phyloP scores from a whole-genome alignment of 768 basidiomycete genomes.

The Gloeostereum incarnatum region DNA sequence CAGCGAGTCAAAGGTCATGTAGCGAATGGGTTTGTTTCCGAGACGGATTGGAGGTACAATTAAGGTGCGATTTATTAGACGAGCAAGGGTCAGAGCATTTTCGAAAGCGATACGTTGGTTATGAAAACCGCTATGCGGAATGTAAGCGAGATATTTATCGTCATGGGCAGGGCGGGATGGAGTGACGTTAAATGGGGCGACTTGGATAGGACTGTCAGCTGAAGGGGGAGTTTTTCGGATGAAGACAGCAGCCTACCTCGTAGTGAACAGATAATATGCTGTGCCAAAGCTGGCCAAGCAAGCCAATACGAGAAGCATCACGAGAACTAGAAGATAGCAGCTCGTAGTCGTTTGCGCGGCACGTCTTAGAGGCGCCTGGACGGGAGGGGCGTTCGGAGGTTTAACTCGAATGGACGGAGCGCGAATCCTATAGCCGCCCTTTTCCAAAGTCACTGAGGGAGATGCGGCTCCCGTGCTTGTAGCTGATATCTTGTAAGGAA shows the following conservation, averaged over 20 bases:
- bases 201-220: constrained; percentile 18
- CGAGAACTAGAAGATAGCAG: constrained; percentile 29
- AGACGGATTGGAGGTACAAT: constrained; percentile 71
- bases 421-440: constrained; percentile 58
- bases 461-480: no score
- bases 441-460: constrained; percentile 58
- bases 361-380: constrained; percentile 6
- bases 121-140: constrained; percentile 81
- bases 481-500: no score
- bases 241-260: constrained; percentile 39
- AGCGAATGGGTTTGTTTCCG: constrained; percentile 50
- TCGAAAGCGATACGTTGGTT: constrained; percentile 84
- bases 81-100: constrained; percentile 71
- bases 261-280: constrained; percentile 57
- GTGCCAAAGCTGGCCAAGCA: constrained; percentile 44
- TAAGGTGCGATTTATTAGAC: constrained; percentile 64
- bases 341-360: constrained; percentile 9
- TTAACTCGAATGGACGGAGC: constrained; percentile 22
- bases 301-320: constrained; percentile 36
- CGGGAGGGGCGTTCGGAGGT: constrained; percentile 10
- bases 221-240: constrained; percentile 10
- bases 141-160: constrained; percentile 55
- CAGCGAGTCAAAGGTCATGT: constrained; percentile 44
- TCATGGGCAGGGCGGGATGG: constrained; percentile 11
- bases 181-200: constrained; percentile 19